Percentiles rank a stretch among this genome's conserved stretches.
phyloP scores from a whole-genome alignment of 768 basidiomycete genomes.

The Russula emetica region DNA sequence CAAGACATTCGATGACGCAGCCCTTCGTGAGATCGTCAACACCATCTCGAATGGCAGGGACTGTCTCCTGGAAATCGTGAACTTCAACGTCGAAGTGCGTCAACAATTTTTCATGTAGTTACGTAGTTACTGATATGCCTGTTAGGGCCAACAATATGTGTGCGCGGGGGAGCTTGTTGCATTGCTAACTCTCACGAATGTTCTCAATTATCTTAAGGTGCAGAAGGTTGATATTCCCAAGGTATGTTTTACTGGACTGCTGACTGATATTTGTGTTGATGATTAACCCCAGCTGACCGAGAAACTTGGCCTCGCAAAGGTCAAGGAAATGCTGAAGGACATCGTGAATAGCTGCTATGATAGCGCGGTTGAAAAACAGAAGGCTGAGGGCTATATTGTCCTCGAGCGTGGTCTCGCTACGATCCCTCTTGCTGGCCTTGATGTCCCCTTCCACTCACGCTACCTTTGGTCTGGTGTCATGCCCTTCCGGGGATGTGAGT shows the following conservation, averaged over 20 bases:
- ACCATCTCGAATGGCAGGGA: conserved; percentile 72
- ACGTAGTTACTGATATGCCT: conserved; percentile 2
- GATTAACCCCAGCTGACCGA: conserved; percentile 63
- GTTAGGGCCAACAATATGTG: conserved; percentile 97
- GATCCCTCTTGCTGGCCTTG: conserved; percentile 92
- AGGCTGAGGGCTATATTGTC: conserved; percentile 81
- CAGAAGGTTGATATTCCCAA: conserved; percentile 93
- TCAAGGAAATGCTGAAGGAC: conserved; percentile 92
- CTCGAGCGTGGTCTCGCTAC: conserved; percentile 97
- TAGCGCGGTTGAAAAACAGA: conserved; percentile 72
- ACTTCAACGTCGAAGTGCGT: conserved; percentile 86
- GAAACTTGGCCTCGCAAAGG: conserved; percentile 83
- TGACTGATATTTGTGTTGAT: conserved; percentile 1
- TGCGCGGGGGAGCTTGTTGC: conserved; percentile 95
- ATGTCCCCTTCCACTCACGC: conserved; percentile 99
- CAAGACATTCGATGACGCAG: conserved; percentile 89
- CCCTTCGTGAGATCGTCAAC: conserved; percentile 96
- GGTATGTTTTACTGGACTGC: conserved; percentile 39
- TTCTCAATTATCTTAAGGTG: conserved; percentile 92
- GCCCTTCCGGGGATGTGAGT: conserved; percentile 93
- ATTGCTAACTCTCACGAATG: conserved; percentile 90
- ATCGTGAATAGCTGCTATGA: conserved; percentile 82
- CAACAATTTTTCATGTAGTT: not conserved
- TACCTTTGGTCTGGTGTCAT: conserved; percentile 98
- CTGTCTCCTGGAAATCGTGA: conserved; percentile 94